Evolutionary conservation across 345 rosid species (phyloP), one percentile per base, ranked within the genome.

Genomic region (Hirschfeldia incana): DNA sequence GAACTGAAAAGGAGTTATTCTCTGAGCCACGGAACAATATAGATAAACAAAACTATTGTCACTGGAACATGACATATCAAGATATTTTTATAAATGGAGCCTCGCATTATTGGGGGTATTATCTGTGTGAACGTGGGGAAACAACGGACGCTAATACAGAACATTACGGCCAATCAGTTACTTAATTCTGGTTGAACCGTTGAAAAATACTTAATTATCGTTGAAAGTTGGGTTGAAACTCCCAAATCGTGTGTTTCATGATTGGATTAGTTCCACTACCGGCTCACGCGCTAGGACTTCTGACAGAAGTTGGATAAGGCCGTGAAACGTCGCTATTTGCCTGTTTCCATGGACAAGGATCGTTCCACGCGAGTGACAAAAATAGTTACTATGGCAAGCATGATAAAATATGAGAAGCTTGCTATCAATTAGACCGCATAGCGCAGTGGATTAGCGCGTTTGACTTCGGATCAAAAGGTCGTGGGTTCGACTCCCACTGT

Each of bases 381-480:
- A 44, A 11, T 44, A 46, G 53, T 46, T 46, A 4, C 15, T 13
- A 46, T 4, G 55, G 7, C 15, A 13, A 46, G 6, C 55, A 46
- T 37, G 37, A 34, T 1, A 5, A 8, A 37, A 0, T 0, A 37
- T 1, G 44, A 37, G 11, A 37, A 37, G 44, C 8, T 37, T 8
- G 10, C 1, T 1, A 8, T 37, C 44, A 37, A 2, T 4, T 4
- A 1, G 85, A 83, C 88, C 89, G 94, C 97, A 89, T 90, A 90
- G 98, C 93, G 93, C 91, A 91, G 93, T 89, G 91, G 92, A 91
- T 91, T 90, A 89, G 95, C 91, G 95, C 94, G 92, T 93, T 86
- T 90, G 91, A 91, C 94, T 92, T 92, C 93, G 94, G 93, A 89
- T 92, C 92, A 90, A 78, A 73, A 82, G 84, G 91, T 90, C 93